These are phyloP conservation scores for Tolypocladium capitatum DNA, from an alignment of 2,329 filamentous ascomycete species.

Conservation along the genomic window DNA sequence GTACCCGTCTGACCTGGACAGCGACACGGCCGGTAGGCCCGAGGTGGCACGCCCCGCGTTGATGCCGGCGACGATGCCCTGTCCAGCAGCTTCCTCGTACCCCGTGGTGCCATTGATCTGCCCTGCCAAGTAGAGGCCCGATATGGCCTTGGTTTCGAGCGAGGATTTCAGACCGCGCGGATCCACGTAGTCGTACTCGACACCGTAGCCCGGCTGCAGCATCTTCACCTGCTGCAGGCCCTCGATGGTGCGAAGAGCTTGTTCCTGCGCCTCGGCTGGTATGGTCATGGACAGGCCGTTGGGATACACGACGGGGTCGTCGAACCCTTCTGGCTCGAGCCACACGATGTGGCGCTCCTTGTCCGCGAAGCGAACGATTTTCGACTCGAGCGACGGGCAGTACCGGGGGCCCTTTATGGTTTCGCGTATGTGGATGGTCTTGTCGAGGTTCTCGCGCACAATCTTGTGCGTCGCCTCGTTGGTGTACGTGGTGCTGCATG, in stretches of 20 bases:
- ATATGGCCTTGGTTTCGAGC: conserved; percentile 84
- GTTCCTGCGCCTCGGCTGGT: conserved; percentile 72
- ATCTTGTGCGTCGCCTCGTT: conserved; percentile 73
- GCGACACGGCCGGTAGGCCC: conserved; percentile 48
- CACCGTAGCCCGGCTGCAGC: conserved; percentile 91
- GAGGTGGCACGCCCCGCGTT: conserved; percentile 78
- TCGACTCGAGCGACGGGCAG: conserved; percentile 89
- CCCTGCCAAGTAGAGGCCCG: conserved; percentile 79
- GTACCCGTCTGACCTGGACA: conserved; percentile 79
- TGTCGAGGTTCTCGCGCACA: conserved; percentile 79
- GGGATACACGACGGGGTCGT: conserved; percentile 81
- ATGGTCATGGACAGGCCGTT: conserved; percentile 98
- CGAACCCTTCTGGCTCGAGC: conserved; percentile 93
- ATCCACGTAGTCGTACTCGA: conserved; percentile 98
- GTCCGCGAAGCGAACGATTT: conserved; percentile 75
- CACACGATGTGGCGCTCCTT: conserved; percentile 80
- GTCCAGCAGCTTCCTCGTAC: conserved; percentile 92
- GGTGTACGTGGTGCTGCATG: conserved; percentile 80
- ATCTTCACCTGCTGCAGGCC: conserved; percentile 82
- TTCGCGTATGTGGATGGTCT: conserved; percentile 91
- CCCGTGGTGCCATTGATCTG: conserved; percentile 98
- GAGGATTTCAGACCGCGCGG: conserved; percentile 78
- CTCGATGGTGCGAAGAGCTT: conserved; percentile 72
- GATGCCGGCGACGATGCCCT: conserved; percentile 83
- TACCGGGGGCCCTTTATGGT: conserved; percentile 90